A percentile compares a stretch with the other conserved stretches of the same genome.
Evolutionary conservation across 257 asterid genomes (phyloP).

Genomic region (Paulownia fortunei): DNA sequence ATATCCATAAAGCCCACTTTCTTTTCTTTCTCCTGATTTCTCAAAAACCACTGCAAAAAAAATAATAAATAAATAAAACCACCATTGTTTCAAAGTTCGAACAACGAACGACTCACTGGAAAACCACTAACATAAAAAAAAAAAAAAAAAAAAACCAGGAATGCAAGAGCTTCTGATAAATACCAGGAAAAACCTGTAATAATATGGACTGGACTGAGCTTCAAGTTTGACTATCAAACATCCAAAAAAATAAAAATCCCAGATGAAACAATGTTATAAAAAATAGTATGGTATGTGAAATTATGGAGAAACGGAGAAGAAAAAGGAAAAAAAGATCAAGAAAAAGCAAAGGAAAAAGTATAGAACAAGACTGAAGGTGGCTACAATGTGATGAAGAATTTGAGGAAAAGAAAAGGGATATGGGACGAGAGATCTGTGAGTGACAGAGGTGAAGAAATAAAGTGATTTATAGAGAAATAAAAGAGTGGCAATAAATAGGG

Average conservation of each 20-base stretch:
- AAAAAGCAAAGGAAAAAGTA: neutral
- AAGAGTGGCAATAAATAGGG: slow-evolving; percentile 48
- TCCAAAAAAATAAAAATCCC: slow-evolving; percentile 18
- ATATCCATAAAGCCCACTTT: slow-evolving; percentile 36
- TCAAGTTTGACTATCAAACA: neutral
- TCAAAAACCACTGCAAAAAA: neutral
- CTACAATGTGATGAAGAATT: neutral
- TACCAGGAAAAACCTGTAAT: slow-evolving; percentile 12
- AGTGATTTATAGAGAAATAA: slow-evolving; percentile 50
- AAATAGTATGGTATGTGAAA: neutral
- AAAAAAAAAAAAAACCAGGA: neutral
- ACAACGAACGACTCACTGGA: too few species aligned
- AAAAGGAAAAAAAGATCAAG: neutral
- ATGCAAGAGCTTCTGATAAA: neutral
- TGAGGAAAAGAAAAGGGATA: neutral
- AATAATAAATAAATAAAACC: neutral
- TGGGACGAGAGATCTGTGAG: slow-evolving; percentile 38
- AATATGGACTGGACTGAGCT: neutral
- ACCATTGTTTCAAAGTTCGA: neutral
- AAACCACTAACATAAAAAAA: too few species aligned
- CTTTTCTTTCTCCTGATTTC: neutral
- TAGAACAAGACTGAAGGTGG: neutral
- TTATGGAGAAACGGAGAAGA: neutral
- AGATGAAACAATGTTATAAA: neutral
- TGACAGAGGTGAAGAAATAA: slow-evolving; percentile 45